Conservation (phyloP, 208 protist genomes). For the Jaenimonas drosophilae region DNA sequence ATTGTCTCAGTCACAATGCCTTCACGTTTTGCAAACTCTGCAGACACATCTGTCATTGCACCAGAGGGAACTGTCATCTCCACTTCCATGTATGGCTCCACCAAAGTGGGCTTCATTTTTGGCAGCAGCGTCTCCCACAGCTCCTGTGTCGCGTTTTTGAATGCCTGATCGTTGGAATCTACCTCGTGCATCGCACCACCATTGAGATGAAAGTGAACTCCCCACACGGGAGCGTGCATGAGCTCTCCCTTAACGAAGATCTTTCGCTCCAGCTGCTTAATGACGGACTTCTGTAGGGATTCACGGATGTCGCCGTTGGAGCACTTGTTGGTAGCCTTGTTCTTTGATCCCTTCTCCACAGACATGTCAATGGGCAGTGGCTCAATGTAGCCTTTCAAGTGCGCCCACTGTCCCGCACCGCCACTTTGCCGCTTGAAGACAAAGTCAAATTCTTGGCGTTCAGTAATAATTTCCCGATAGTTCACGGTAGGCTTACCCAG, state of each 20-base stretch:
- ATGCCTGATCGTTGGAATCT: constrained; percentile 98
- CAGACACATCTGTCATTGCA: constrained; percentile 83
- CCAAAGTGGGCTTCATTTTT: constrained; percentile 87
- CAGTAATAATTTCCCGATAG: constrained; percentile 92
- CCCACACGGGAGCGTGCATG: constrained; percentile 93
- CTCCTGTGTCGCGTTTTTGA: constrained; percentile 92
- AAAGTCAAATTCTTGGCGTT: constrained; percentile 92
- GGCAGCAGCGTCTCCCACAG: constrained; percentile 91
- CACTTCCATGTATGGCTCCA: constrained; percentile 97
- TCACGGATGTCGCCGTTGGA: constrained; percentile 95
- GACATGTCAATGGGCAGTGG: constrained; percentile 87
- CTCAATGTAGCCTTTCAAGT: constrained; percentile 92
- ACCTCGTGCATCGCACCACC: constrained; percentile 97
- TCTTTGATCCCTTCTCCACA: constrained; percentile 82
- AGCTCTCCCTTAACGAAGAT: constrained; percentile 92
- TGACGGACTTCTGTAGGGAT: constrained; percentile 85
- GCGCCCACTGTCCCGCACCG: constrained; percentile 97
- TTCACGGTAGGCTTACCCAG: constrained; percentile 95
- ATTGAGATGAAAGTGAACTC: constrained; percentile 92
- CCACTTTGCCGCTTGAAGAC: constrained; percentile 99
- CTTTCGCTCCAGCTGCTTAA: constrained; percentile 87
- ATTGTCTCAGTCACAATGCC: constrained; percentile 82
- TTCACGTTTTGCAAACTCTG: constrained; percentile 81
- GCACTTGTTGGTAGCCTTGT: constrained; percentile 77
- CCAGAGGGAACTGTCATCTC: constrained; percentile 84